Base-by-base conservation (phyloP, 306 rosid species). In the Gleditsia sinensis region DNA sequence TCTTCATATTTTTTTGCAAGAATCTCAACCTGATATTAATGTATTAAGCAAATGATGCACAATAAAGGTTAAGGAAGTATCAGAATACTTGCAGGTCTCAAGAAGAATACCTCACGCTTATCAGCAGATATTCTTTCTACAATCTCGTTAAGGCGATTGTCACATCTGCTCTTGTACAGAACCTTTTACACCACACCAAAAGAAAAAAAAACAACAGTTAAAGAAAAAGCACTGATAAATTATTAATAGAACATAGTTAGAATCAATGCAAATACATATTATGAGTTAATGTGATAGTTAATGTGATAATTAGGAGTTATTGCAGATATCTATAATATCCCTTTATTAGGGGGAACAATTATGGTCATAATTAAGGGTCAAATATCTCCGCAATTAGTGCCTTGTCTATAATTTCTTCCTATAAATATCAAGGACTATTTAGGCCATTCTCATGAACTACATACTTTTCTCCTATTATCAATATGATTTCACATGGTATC, bases 111-210 rank as follows among this genome's bases (percentile, higher is more conserved):
- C 97, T 92, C 98, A 4, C 74, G 95, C 72, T 78, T 90, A 74
- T 92, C 99, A 30, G 91, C 74, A 36, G 88, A 86, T 72, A 86
- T 82, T 79, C 98, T 87, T 83, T 92, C 98, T 57, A 86, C 75
- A 43, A 92, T 80, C 93, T 95, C 99, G 49, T 95, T 95, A 53
- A 95, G 84, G 56, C 96, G 90, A 67, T 88, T 92, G 89, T 92
- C 99, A 80, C 99, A 95, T 85, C 98, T 90, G 84, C 99, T 95
- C 86, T 95, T 95, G 90, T 92, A 92, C 61, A 95, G 83, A 74
- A 95, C 91, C 99, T 95, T 85, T 71, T 16, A 78, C n/a, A n/a
- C n/a, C n/a, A n/a, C n/a, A n/a, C 53, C 72, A 67, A 61, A 46
- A 75, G 49, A 30, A 25, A 70, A 21, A 73, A 80, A 36, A 48